These are phyloP conservation scores for Boletus rubroflammeus DNA, from an alignment of 768 basidiomycete genomes.

Conservation along the genomic window DNA sequence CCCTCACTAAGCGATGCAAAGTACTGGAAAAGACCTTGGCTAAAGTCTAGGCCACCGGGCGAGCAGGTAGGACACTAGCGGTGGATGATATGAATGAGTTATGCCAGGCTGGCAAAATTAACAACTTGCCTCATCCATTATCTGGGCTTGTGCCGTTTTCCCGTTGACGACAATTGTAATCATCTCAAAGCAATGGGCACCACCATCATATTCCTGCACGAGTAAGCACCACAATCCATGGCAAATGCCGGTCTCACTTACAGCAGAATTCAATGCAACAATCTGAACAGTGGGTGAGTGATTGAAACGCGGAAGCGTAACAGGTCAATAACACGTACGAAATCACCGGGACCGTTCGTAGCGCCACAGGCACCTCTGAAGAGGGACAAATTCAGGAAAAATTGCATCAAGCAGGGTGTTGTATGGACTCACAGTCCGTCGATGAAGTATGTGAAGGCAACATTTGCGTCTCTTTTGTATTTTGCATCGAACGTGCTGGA, in stretches of 20 bases:
- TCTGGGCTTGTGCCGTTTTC: constrained; percentile 38
- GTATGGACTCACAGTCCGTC: constrained; percentile 23
- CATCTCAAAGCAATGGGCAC: constrained; percentile 41
- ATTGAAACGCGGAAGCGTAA: not conserved
- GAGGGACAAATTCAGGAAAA: not conserved
- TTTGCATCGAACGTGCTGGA: not conserved
- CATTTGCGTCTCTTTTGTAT: constrained; percentile 19
- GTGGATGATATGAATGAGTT: not conserved
- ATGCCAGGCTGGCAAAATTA: not conserved
- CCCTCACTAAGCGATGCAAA: constrained; percentile 37
- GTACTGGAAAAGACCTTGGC: constrained; percentile 41
- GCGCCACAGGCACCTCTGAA: constrained; percentile 41
- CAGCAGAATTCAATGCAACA: constrained; percentile 41
- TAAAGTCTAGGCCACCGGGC: constrained; percentile 44
- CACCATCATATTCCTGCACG: constrained; percentile 38
- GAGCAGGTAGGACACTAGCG: constrained; percentile 40
- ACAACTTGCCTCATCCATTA: constrained; percentile 42
- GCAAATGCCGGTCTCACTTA: constrained; percentile 18
- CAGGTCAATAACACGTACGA: constrained; percentile 16
- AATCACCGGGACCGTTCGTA: constrained; percentile 23
- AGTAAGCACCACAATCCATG: not conserved
- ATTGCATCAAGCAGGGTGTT: not conserved
- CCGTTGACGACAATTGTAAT: constrained; percentile 41
- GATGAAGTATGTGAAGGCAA: constrained; percentile 25
- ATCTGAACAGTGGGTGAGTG: constrained; percentile 31